Evolutionary conservation across 192 early-diverging fungal genomes (phyloP).

Genomic region (Paraglomus occultum): DNA sequence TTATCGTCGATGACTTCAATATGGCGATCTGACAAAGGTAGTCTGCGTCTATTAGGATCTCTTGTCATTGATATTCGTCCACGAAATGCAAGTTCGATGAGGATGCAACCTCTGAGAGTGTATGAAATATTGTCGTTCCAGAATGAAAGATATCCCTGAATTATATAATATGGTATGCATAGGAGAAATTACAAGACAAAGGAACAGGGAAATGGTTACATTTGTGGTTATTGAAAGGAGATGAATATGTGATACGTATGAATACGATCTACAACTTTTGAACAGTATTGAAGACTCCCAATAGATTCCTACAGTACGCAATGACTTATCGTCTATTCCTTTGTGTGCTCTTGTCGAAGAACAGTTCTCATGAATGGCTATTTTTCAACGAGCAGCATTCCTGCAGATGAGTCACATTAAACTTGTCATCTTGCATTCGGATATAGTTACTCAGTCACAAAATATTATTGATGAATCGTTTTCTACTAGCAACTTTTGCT

Average conservation of each 20-base stretch:
- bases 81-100: constrained; percentile 95
- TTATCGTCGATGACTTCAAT: constrained; percentile 82
- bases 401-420: too few relatives aligned
- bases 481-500: too few relatives aligned
- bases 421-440: too few relatives aligned
- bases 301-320: too few relatives aligned
- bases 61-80: constrained; percentile 85
- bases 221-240: not conserved
- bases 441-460: too few relatives aligned
- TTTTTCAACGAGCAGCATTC: too few relatives aligned
- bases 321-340: too few relatives aligned
- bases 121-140: constrained; percentile 99
- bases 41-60: constrained; percentile 74
- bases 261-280: too few relatives aligned
- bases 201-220: not conserved
- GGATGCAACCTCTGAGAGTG: constrained; percentile 89
- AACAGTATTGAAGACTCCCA: too few relatives aligned
- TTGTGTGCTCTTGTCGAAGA: too few relatives aligned
- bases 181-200: not conserved
- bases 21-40: constrained; percentile 75
- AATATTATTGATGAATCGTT: too few relatives aligned
- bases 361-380: too few relatives aligned
- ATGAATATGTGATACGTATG: not conserved
- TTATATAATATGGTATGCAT: not conserved
- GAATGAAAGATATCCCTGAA: constrained; percentile 93